Evolutionary conservation across 768 basidiomycete genomes (phyloP).

Genomic region (Macrolepiota albuminosa): DNA sequence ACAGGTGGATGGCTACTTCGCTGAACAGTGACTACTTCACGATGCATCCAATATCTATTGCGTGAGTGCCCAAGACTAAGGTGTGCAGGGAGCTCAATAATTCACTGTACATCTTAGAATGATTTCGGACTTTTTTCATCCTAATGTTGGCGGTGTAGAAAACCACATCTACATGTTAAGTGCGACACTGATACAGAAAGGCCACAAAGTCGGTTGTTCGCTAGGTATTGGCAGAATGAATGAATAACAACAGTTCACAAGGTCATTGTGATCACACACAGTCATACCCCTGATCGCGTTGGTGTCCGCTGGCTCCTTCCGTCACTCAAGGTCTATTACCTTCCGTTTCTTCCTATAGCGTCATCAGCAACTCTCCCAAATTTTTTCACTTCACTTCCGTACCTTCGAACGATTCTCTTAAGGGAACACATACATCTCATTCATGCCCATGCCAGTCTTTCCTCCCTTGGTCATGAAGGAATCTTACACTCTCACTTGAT

Average conservation of each 20-base stretch:
- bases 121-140: slow-evolving; percentile 97
- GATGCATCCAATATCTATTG: slow-evolving; percentile 32
- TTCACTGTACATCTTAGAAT: slow-evolving; percentile 49
- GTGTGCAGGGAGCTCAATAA: background rate
- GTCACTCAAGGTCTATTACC: slow-evolving; percentile 88
- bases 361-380: slow-evolving; percentile 94
- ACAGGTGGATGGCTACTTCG: background rate
- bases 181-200: slow-evolving; percentile 71
- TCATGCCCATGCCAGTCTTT: slow-evolving; percentile 90
- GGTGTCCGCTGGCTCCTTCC: slow-evolving; percentile 89
- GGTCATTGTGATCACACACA: slow-evolving; percentile 95
- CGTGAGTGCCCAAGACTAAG: slow-evolving; percentile 21
- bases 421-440: slow-evolving; percentile 84
- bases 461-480: slow-evolving; percentile 87
- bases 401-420: slow-evolving; percentile 82
- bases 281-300: slow-evolving; percentile 78
- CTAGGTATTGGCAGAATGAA: background rate
- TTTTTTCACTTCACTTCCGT: slow-evolving; percentile 89
- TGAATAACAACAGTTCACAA: slow-evolving; percentile 23
- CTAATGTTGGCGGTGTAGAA: slow-evolving; percentile 92
- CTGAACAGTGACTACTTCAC: background rate
- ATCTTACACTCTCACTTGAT: slow-evolving; percentile 86
- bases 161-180: slow-evolving; percentile 94
- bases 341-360: slow-evolving; percentile 85
- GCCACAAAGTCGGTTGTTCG: slow-evolving; percentile 65